Evolutionary conservation across 371 early-diverging fungal genomes (phyloP).

Genomic region (Mucor plumbeus): DNA sequence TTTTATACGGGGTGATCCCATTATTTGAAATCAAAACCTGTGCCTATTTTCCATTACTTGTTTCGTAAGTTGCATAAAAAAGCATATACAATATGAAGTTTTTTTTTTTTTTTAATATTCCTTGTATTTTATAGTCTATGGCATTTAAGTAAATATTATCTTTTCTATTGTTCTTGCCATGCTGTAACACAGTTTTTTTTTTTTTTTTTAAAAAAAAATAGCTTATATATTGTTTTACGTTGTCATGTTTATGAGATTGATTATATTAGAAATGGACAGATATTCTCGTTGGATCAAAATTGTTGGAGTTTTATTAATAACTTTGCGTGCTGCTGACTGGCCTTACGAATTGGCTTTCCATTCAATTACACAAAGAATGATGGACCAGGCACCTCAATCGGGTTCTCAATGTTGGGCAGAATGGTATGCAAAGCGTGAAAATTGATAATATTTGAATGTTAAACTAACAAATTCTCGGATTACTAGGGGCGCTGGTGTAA

Average conservation of each 20-base stretch:
- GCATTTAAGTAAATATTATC: conserved; percentile 36
- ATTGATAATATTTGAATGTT: not conserved
- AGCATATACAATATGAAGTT: not conserved
- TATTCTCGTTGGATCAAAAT: conserved; percentile 47
- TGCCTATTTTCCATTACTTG: conserved; percentile 49
- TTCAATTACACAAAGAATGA: conserved; percentile 26
- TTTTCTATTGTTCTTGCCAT: conserved; percentile 5
- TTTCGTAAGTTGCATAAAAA: conserved; percentile 42
- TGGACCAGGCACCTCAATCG: conserved; percentile 19
- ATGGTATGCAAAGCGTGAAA: conserved; percentile 38
- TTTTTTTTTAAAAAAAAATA: not conserved
- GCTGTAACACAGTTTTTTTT: not conserved
- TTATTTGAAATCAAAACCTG: conserved; percentile 51
- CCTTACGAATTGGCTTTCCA: conserved; percentile 49
- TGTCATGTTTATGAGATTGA: conserved; percentile 53
- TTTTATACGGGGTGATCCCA: conserved; percentile 48
- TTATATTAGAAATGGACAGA: conserved; percentile 41
- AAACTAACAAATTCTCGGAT: not conserved
- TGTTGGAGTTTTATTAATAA: conserved; percentile 39
- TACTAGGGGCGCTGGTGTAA: conserved; percentile 48
- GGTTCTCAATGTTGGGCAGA: conserved; percentile 50
- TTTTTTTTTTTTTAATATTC: conserved; percentile 4
- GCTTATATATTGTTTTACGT: conserved; percentile 43
- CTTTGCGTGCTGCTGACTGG: conserved; percentile 53
- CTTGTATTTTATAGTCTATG: conserved; percentile 31